Evolutionary conservation across 108 stramenopile species (phyloP), one percentile per base, ranked within the genome.

Genomic region (Nitzschia inconspicua): DNA sequence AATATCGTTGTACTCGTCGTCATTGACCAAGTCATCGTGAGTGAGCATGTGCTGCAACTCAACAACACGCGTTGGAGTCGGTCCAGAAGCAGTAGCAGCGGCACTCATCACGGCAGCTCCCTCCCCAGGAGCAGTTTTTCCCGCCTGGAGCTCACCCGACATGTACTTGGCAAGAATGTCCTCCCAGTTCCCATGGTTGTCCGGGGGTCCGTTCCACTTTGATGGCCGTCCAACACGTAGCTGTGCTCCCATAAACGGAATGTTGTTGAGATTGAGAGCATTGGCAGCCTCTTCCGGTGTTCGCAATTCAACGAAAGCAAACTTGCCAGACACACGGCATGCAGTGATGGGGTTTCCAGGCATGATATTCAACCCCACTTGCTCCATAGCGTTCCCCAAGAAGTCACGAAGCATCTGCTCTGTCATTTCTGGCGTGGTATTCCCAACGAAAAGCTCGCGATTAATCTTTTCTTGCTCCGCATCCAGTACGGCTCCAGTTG

Each of bases 341-440:
- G 90, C 66, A 28, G 74, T 62, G 46, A 97, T 92, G 6, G 94
- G 94, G 66, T 89, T 94, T 26, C 94, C 95, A 18, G 90, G 77
- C 61, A 71, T 65, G 7, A 69, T 71, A 27, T 82, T 85, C 62
- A 93, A 63, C 10, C 91, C 91, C 2, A 93, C 91, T 69, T 89
- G 88, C 28, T 82, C 77, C 91, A 93, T 79, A 24, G 88, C 88
- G 59, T 89, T 80, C 0, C 88, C 91, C 49, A 93, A 59, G 59
- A 93, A 93, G 11, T 95, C 96, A 14, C 61, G 67, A 9, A 95
- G 70, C 73, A 91, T 86, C 24, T 46, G 42, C 61, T 94, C 96
- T 1, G 93, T 90, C 96, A 95, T 97, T 64, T 88, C 94, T 1
- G 93, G 91, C 1, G 88, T 89, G 3, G 92, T 94, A 65, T 97